phyloP scores from a whole-genome alignment of 1,284 basidiomycete species.

The Apiotrichum montevideense region DNA sequence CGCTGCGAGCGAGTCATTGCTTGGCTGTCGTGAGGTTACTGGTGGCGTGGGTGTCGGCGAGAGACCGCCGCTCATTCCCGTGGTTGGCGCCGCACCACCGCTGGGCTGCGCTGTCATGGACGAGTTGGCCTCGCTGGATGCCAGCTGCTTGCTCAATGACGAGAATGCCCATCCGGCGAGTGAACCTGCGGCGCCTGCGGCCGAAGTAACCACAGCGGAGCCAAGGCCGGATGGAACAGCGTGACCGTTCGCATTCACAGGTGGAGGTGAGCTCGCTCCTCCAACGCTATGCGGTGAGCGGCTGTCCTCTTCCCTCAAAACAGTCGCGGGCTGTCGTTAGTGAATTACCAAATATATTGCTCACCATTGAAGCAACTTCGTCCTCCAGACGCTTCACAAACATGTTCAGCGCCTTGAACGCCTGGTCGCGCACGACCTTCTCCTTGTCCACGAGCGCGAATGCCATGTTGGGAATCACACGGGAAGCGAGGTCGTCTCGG shows the following conservation, averaged over 20 bases:
- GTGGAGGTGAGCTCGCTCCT: not conserved
- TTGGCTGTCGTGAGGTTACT: constrained; percentile 18
- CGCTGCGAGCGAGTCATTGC: constrained; percentile 13
- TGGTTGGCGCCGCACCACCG: not conserved
- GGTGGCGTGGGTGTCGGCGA: constrained; percentile 9
- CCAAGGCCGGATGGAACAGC: constrained; percentile 33
- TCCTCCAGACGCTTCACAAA: constrained; percentile 78
- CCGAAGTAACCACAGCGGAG: constrained; percentile 62
- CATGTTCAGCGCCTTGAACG: constrained; percentile 81
- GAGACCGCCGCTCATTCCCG: not conserved
- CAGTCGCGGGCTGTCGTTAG: constrained; percentile 61
- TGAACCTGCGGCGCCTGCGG: constrained; percentile 80
- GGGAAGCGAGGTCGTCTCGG: constrained; percentile 76
- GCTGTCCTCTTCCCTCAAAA: constrained; percentile 44
- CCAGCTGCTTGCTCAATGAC: constrained; percentile 73
- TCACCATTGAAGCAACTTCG: constrained; percentile 70
- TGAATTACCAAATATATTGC: constrained; percentile 18
- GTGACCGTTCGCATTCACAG: not conserved
- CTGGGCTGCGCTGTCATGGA: constrained; percentile 50
- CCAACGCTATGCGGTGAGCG: not conserved
- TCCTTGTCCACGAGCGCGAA: constrained; percentile 80
- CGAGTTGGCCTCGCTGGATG: constrained; percentile 64
- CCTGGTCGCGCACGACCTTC: constrained; percentile 89
- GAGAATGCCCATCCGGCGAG: constrained; percentile 92
- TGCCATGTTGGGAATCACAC: constrained; percentile 78